Evolutionary conservation across 108 stramenopile species (phyloP).

Genomic region (Nannochloropsis salina): DNA sequence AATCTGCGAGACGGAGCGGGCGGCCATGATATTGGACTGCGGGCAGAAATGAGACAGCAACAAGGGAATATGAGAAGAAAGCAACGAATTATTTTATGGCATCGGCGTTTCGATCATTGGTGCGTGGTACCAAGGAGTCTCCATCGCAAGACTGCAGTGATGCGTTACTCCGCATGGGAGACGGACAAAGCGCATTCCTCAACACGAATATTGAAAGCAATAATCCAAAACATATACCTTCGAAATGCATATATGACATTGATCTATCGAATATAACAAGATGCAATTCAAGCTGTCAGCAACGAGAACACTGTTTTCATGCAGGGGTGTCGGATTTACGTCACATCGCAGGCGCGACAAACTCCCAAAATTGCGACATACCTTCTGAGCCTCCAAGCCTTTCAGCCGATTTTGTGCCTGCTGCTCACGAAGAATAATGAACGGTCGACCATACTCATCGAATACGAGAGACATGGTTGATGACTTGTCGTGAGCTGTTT

Average conservation of each 20-base stretch:
- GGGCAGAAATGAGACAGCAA: neutral
- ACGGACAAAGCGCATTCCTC: too few relatives aligned
- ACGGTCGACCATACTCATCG: constrained; percentile 99
- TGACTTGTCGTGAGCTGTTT: too few relatives aligned
- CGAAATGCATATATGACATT: too few relatives aligned
- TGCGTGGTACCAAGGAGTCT: constrained; percentile 21
- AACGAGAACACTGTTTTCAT: too few relatives aligned
- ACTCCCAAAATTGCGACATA: constrained; percentile 15
- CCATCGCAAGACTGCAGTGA: neutral
- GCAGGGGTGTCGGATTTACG: too few relatives aligned
- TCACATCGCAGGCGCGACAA: neutral
- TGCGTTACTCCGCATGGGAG: neutral
- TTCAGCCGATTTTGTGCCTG: constrained; percentile 90
- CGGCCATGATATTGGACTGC: constrained; percentile 91
- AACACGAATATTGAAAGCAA: too few relatives aligned
- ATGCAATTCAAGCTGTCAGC: too few relatives aligned
- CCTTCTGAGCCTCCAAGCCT: constrained; percentile 86
- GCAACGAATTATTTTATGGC: constrained; percentile 20
- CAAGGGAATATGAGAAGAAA: neutral
- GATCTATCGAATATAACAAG: too few relatives aligned
- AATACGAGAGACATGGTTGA: constrained; percentile 43
- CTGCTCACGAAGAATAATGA: constrained; percentile 97
- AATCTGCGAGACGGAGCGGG: constrained; percentile 82
- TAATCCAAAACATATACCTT: too few relatives aligned
- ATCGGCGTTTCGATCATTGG: neutral